Evolutionary conservation across 2,329 filamentous ascomycete species (phyloP).

Genomic region (Nemania serpens): DNA sequence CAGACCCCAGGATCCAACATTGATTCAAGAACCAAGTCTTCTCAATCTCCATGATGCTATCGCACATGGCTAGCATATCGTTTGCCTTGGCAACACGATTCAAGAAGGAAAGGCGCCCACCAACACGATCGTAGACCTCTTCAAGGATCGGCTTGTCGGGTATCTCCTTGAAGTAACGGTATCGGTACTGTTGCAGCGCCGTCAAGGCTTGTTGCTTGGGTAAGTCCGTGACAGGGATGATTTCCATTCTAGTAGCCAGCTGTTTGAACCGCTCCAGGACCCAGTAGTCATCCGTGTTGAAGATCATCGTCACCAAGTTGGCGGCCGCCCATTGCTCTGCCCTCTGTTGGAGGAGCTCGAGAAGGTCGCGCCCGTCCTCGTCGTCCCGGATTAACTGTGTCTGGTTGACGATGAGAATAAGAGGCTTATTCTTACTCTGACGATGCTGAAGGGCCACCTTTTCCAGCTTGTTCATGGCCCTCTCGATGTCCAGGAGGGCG

Average conservation of each 20-base stretch:
- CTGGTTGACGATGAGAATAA: constrained; percentile 94
- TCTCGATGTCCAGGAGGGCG: constrained; percentile 90
- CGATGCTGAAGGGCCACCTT: constrained; percentile 84
- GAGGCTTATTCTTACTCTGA: constrained; percentile 64
- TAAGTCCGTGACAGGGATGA: constrained; percentile 83
- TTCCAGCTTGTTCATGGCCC: constrained; percentile 96
- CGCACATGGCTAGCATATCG: constrained; percentile 79
- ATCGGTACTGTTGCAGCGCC: constrained; percentile 80
- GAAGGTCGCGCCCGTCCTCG: constrained; percentile 87
- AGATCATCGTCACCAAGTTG: constrained; percentile 87
- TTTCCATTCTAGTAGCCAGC: constrained; percentile 92
- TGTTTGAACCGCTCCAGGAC: constrained; percentile 94
- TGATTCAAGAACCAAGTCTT: constrained; percentile 81
- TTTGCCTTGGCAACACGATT: constrained; percentile 85
- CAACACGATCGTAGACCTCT: constrained; percentile 82
- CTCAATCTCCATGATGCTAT: constrained; percentile 71
- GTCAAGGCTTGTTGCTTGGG: constrained; percentile 76
- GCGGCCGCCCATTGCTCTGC: constrained; percentile 96
- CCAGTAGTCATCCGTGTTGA: constrained; percentile 99
- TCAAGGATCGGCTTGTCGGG: constrained; percentile 63
- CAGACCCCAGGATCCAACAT: constrained; percentile 74
- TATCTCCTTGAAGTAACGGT: constrained; percentile 72
- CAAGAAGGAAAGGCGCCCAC: constrained; percentile 85
- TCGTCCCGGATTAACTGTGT: constrained; percentile 90
- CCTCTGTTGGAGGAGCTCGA: constrained; percentile 93